Conservation (phyloP, 1,139 yeast genomes). For the Zygoascus hellenicus region DNA sequence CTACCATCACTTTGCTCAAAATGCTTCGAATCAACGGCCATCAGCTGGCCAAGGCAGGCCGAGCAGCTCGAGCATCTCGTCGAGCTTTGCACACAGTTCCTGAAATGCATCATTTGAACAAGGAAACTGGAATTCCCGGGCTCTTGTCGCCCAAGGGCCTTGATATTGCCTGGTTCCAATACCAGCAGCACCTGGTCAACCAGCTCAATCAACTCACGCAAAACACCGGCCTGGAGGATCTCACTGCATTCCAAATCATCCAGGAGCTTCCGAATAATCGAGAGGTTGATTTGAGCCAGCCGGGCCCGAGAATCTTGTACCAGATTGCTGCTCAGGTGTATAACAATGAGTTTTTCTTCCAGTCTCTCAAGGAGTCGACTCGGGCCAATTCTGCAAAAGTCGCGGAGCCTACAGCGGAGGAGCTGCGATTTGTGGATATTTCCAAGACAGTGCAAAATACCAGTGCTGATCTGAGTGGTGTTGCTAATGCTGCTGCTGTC, state of each 20-base stretch:
- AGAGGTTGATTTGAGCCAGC: constrained; percentile 1
- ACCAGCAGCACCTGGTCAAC: constrained; percentile 64
- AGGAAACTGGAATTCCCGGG: constrained; percentile 58
- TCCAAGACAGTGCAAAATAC: constrained; percentile 21
- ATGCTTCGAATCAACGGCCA: neutral
- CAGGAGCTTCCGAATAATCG: constrained; percentile 48
- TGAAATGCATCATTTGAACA: constrained; percentile 27
- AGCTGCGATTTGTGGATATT: constrained; percentile 21
- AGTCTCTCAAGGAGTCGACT: constrained; percentile 37
- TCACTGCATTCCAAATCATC: constrained; percentile 46
- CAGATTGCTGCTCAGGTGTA: constrained; percentile 87
- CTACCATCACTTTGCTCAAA: neutral
- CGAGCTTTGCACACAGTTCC: constrained; percentile 29
- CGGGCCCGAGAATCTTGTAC: constrained; percentile 42
- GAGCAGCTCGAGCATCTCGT: neutral
- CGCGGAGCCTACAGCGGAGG: constrained; percentile 10
- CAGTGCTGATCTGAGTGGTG: neutral
- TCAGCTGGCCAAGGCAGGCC: neutral
- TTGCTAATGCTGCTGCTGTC: constrained; percentile 5
- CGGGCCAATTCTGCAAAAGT: constrained; percentile 24
- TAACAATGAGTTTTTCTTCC: constrained; percentile 84
- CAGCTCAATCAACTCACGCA: constrained; percentile 48
- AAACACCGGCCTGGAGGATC: constrained; percentile 20
- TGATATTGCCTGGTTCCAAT: constrained; percentile 72
- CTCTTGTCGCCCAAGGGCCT: constrained; percentile 66